Base-by-base conservation (phyloP, 495 filamentous ascomycete species). In the Lichenothelia convexa region DNA sequence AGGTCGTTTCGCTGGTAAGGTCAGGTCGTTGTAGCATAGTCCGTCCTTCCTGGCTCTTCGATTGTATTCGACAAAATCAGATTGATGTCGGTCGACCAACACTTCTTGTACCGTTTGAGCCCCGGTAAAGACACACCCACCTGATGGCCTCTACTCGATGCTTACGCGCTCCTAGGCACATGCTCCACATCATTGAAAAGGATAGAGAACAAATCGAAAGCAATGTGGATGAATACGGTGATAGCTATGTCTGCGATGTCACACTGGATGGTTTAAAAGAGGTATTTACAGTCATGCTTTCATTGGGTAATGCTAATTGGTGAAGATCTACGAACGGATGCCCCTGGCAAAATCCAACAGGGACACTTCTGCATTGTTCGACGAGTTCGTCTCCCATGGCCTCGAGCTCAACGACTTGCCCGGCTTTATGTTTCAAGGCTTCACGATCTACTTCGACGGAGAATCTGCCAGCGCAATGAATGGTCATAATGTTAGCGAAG, bases 1-100 rank as follows among this genome's bases (percentile, higher is more conserved):
- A 85, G 46, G 86, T 89, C 5, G 79, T 80, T 19, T 83, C 80
- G 8, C 45, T 93, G 12, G 75, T 78, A 27, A 91, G 83, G 45
- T 60, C 58, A 4, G 75, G 70, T 13, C 61, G 71, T 2, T 56
- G 62, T 17, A 73, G 82, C 42, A 75, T 95, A 39, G 63, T 94
- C 26, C 68, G 71, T 15, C 80, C 86, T 4, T 67, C 64, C 11
- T 99, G 89, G 89, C 56, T 94, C 8, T 62, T 86, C 21, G 84
- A 94, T 51, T 89, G 80, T 44, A 64, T 83, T 37, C 62, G 59
- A 44, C 77, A 82, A 45, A 62, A 55, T 15, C 65, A 82, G 34
- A 59, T 63, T 9, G 81, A 89, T 47, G 58, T 58, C 9, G 62
- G 65, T 5, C 54, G 67, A 18, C 50, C 63, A 0, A 67, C 65